These are phyloP conservation scores for Corchorus olitorius DNA, from an alignment of 345 rosid genomes.

Conservation along the genomic window DNA sequence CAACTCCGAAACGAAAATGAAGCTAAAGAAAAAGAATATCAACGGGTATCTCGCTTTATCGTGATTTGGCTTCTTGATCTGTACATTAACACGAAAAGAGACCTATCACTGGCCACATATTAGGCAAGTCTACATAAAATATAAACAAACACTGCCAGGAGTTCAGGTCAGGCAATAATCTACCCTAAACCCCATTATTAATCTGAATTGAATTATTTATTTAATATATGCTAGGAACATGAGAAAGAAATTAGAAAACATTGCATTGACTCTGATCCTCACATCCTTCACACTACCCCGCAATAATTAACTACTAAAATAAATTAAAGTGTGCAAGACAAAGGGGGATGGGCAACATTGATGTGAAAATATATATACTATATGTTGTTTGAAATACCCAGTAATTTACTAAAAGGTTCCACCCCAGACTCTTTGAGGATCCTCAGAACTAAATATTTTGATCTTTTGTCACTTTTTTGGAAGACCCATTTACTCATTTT, in stretches of 20 bases:
- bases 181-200: background rate
- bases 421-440: too few species aligned
- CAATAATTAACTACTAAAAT: background rate
- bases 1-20: background rate
- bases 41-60: background rate
- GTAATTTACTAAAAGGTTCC: too few species aligned
- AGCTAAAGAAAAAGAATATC: background rate
- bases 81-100: slow-evolving; percentile 17
- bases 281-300: background rate
- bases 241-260: background rate
- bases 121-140: too few species aligned
- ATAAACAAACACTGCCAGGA: background rate
- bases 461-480: too few species aligned
- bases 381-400: too few species aligned
- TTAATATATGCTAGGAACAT: background rate
- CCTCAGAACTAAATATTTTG: too few species aligned
- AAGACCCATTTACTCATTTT: too few species aligned
- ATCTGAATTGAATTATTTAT: background rate
- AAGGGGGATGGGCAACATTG: slow-evolving; percentile 8
- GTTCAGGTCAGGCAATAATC: too few species aligned
- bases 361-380: background rate
- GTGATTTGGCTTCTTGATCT: slow-evolving; percentile 20
- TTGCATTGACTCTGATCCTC: background rate
- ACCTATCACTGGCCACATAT: background rate
- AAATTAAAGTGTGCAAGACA: background rate